Evolutionary conservation across 164 flowering plant species (phyloP), one percentile per base, ranked within the genome.

Genomic region (Chimonanthus praecox): DNA sequence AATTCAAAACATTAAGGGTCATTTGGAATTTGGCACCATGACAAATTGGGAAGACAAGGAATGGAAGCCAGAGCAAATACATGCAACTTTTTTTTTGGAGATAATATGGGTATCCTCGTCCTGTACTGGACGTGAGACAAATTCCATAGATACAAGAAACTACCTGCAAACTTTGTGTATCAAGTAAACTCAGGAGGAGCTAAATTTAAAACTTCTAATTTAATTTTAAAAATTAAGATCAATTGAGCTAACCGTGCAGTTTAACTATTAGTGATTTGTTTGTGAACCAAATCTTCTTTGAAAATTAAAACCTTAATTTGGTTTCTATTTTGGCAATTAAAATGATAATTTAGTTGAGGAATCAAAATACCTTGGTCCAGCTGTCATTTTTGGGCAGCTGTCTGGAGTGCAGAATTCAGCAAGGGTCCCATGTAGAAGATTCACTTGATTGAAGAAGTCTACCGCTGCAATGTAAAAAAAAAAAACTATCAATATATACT

Each of bases 251-350:
- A 94, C 92, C 75, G 91, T 74, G 82, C 87, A 92, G 78, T 94
- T 97, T 15, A 92, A 94, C 98, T 77, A 91, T 95, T 66, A 94
- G 91, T 13, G 98, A 95, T 76, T 91, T 91, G 86, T 94, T 91
- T 64, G 63, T 5, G 44, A 15, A 6, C 5, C 10, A n/a, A 60
- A 62, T 67, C 58, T 45, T 64, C 58, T 4, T 44, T 49, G 63
- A 66, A 73, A 72, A 71, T 48, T 75, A 10, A 11, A 9, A 11
- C 16, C 4, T 45, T 4, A 46, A 46, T 18, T 58, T 60, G 73
- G 61, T 58, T 33, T n/a, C 20, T 74, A 45, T 18, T 8, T 63
- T 47, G 49, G 50, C 4, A 64, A 70, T 48, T 64, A 15, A 51
- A 73, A 73, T 74, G 33, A 49, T 16, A 75, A 63, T 2, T 21